Evolutionary conservation across 331 rosid species (phyloP).

Genomic region (Rosa hybrid): DNA sequence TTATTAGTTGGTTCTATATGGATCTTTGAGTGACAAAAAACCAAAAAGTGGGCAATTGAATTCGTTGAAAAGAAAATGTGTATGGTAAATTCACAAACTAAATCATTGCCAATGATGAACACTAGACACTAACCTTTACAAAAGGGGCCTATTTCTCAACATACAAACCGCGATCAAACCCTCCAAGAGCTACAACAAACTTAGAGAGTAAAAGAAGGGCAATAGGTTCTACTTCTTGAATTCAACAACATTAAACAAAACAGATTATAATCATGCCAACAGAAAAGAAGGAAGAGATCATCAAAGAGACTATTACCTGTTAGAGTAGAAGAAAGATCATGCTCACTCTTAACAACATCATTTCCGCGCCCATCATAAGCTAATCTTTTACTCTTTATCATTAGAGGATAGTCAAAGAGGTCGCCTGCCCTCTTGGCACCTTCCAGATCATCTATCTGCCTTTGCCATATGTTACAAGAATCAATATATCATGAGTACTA

Average conservation of each 20-base stretch:
- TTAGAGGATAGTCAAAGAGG: constrained; percentile 82
- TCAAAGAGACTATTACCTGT: constrained; percentile 43
- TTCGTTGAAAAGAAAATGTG: neutral
- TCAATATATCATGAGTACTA: constrained; percentile 5
- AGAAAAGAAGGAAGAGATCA: neutral
- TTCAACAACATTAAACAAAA: neutral
- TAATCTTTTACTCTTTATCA: constrained; percentile 86
- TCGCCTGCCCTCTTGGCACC: constrained; percentile 74
- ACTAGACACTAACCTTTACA: constrained; percentile 61
- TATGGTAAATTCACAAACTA: neutral
- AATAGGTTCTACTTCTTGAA: constrained; percentile 1
- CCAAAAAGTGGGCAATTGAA: neutral
- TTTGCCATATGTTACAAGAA: constrained; percentile 19
- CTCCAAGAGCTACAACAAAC: constrained; percentile 74
- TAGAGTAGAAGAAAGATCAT: constrained; percentile 66
- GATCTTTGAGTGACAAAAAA: neutral
- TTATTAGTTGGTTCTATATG: neutral
- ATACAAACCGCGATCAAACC: constrained; percentile 74
- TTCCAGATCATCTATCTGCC: constrained; percentile 71
- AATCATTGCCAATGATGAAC: constrained; percentile 10
- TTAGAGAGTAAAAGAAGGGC: neutral
- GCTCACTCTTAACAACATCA: constrained; percentile 73
- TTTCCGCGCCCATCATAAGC: constrained; percentile 99
- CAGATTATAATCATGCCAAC: neutral
- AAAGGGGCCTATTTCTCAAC: constrained; percentile 97